phyloP scores from a whole-genome alignment of 257 asterid species.

The Petrea volubilis region DNA sequence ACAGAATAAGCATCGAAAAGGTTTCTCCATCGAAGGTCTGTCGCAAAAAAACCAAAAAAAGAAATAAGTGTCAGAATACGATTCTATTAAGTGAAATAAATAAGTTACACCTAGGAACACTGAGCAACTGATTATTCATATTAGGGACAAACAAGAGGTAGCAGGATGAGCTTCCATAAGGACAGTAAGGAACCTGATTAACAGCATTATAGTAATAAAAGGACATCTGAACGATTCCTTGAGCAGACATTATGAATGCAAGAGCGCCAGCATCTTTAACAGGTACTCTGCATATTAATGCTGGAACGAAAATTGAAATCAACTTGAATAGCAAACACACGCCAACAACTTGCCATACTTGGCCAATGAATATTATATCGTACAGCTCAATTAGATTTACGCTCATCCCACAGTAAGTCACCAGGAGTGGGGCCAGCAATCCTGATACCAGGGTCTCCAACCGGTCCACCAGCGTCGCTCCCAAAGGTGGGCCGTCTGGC shows the following conservation, averaged over 20 bases:
- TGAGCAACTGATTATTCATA: neutral
- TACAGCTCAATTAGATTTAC: slow-evolving; percentile 53
- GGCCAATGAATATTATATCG: slow-evolving; percentile 44
- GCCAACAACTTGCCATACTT: slow-evolving; percentile 33
- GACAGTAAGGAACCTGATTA: slow-evolving; percentile 43
- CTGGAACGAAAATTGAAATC: slow-evolving; percentile 44
- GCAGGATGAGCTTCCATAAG: too few relatives aligned
- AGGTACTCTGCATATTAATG: slow-evolving; percentile 68
- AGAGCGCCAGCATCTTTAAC: slow-evolving; percentile 72
- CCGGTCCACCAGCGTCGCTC: slow-evolving; percentile 73
- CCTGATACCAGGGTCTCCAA: slow-evolving; percentile 70
- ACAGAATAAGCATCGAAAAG: slow-evolving; percentile 50
- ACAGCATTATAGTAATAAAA: slow-evolving; percentile 48
- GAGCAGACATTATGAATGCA: slow-evolving; percentile 65
- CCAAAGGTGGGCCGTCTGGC: slow-evolving; percentile 95
- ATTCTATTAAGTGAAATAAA: neutral
- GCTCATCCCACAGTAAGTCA: slow-evolving; percentile 76
- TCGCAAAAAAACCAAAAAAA: neutral
- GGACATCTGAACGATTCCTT: slow-evolving; percentile 85
- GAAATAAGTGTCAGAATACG: slow-evolving; percentile 1
- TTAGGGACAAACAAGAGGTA: neutral
- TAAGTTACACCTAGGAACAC: neutral
- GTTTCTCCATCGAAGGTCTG: slow-evolving; percentile 81
- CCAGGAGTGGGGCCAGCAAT: slow-evolving; percentile 67
- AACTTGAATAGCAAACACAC: slow-evolving; percentile 41